Percentiles rank a stretch among this genome's conserved stretches.
Evolutionary conservation across 1,284 basidiomycete species (phyloP).

Genomic region (Malassezia pachydermatis): DNA sequence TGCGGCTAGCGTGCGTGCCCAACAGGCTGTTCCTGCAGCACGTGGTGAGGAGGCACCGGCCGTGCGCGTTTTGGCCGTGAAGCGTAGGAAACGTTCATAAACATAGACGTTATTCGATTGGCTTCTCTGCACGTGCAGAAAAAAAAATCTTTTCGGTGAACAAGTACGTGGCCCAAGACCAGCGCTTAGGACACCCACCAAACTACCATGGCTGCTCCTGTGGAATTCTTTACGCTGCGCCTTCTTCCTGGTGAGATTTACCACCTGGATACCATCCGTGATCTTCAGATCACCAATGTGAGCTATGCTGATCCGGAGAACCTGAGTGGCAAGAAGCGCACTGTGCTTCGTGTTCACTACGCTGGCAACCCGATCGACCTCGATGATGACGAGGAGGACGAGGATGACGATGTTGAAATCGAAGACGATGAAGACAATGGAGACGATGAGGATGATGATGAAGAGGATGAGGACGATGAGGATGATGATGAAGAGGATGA

Average conservation of each 20-base stretch:
- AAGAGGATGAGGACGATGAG: conserved; percentile 50
- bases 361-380: conserved; percentile 50
- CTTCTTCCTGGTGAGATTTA: conserved; percentile 59
- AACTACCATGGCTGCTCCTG: conserved; percentile 28
- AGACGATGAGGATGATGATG: conserved; percentile 41
- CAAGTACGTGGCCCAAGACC: neutral
- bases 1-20: neutral
- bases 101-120: conserved; percentile 5
- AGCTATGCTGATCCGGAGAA: conserved; percentile 61
- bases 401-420: conserved; percentile 53
- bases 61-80: neutral
- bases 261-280: conserved; percentile 58
- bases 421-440: conserved; percentile 49
- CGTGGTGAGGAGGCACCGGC: neutral
- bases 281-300: conserved; percentile 73
- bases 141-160: conserved; percentile 7
- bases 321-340: conserved; percentile 58
- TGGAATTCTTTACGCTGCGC: conserved; percentile 40
- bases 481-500: conserved; percentile 49
- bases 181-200: conserved; percentile 8
- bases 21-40: neutral
- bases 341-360: conserved; percentile 66
- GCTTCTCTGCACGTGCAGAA: conserved; percentile 7
- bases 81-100: conserved; percentile 2
- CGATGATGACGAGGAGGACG: conserved; percentile 54